Conservation (phyloP, 148 eudicot genomes). For the Dysphania ambrosioides region DNA sequence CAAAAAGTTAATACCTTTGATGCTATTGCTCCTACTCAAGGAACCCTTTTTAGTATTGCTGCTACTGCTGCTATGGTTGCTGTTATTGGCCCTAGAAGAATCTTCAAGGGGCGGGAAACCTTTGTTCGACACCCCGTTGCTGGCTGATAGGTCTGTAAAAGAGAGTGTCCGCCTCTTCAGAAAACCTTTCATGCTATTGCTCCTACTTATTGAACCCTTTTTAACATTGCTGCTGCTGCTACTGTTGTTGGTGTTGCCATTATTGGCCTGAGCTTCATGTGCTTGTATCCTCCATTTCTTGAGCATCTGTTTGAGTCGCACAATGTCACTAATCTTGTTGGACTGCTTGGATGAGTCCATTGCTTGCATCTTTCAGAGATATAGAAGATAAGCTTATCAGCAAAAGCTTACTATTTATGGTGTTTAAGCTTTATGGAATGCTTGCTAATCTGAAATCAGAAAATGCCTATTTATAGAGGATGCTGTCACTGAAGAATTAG, state of each 20-base stretch:
- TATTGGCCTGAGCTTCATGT: slow-evolving; percentile 5
- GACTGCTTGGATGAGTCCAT: slow-evolving; percentile 25
- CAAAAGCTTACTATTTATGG: not conserved
- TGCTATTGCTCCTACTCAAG: slow-evolving; percentile 28
- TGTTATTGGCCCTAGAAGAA: not conserved
- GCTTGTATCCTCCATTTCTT: slow-evolving; percentile 37
- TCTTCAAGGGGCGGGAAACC: not conserved
- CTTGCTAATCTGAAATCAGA: not conserved
- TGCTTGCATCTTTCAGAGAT: not conserved
- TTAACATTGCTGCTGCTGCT: not conserved
- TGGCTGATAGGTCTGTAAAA: slow-evolving; percentile 16
- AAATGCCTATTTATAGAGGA: slow-evolving; percentile 22
- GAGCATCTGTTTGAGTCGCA: slow-evolving; percentile 32
- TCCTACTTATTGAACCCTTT: slow-evolving; percentile 25
- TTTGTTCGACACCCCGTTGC: slow-evolving; percentile 2
- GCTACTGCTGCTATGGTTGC: slow-evolving; percentile 2
- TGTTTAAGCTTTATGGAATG: slow-evolving; percentile 5
- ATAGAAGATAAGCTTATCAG: not conserved
- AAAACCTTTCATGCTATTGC: slow-evolving; percentile 28
- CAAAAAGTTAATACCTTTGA: slow-evolving; percentile 24
- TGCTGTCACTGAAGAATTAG: not conserved
- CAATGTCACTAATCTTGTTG: slow-evolving; percentile 31
- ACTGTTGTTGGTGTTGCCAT: not conserved
- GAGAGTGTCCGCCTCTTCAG: slow-evolving; percentile 31
- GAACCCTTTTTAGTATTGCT: slow-evolving; percentile 14